These are phyloP conservation scores for Stenocarpella maydis DNA, from an alignment of 2,329 filamentous ascomycete genomes.

Conservation along the genomic window DNA sequence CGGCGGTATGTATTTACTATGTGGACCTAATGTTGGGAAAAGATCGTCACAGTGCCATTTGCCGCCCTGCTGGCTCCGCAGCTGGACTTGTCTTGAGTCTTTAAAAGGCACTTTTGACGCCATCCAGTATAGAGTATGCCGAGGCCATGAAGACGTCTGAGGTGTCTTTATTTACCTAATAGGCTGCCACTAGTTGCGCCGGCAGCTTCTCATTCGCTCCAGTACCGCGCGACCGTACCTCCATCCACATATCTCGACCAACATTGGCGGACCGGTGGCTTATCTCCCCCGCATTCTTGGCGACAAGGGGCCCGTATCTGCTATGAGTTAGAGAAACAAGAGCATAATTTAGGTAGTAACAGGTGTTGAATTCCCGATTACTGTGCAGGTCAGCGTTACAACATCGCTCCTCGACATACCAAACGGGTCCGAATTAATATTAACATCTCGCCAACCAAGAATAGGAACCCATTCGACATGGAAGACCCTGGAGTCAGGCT, in stretches of 20 bases:
- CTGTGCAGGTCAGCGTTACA: neutral
- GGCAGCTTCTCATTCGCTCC: conserved; percentile 9
- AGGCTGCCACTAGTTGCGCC: neutral
- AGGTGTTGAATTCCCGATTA: neutral
- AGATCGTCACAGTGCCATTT: neutral
- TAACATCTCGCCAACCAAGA: too few species aligned
- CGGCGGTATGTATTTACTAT: too few species aligned
- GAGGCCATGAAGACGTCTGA: neutral
- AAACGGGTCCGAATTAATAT: neutral
- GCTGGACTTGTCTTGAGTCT: neutral
- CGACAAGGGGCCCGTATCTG: neutral
- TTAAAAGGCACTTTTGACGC: neutral
- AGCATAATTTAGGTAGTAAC: too few species aligned
- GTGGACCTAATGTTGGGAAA: too few species aligned
- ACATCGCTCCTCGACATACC: neutral
- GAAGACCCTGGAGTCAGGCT: conserved; percentile 45
- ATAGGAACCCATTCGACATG: conserved; percentile 6
- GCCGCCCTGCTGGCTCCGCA: neutral
- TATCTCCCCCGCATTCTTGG: conserved; percentile 20
- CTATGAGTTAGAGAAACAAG: neutral
- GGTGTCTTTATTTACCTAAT: neutral
- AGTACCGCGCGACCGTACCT: neutral
- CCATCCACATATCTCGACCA: neutral
- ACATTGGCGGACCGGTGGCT: conserved; percentile 10
- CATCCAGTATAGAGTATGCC: neutral